These are phyloP conservation scores for Lactarius pseudohatsudake DNA, from an alignment of 768 basidiomycete species.

Conservation along the genomic window DNA sequence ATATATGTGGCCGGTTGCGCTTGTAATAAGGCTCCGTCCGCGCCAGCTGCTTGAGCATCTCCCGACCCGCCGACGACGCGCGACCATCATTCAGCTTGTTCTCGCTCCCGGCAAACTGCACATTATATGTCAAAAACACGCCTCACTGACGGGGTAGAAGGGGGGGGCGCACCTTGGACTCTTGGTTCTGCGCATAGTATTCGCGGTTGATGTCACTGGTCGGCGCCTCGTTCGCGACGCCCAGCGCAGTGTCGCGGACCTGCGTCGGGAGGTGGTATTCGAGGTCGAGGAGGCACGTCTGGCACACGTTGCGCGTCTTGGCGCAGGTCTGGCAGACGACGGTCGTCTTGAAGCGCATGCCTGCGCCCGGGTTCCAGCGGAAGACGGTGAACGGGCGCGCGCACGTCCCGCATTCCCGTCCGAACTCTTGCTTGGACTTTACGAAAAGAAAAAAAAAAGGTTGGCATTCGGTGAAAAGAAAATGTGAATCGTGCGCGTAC, in stretches of 20 bases:
- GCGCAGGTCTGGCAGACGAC: slow-evolving; percentile 97
- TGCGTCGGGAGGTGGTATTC: slow-evolving; percentile 97
- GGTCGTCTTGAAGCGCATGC: slow-evolving; percentile 93
- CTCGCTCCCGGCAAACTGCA: slow-evolving; percentile 68
- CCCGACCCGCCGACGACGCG: slow-evolving; percentile 81
- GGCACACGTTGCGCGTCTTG: slow-evolving; percentile 95
- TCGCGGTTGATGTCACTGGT: slow-evolving; percentile 97
- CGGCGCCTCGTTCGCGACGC: slow-evolving; percentile 81
- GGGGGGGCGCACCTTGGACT: slow-evolving; percentile 58
- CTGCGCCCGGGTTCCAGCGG: slow-evolving; percentile 96
- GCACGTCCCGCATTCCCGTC: slow-evolving; percentile 95
- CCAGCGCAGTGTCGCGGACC: slow-evolving; percentile 94
- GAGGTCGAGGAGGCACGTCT: slow-evolving; percentile 94
- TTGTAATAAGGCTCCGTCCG: slow-evolving; percentile 97
- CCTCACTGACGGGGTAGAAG: slow-evolving; percentile 5
- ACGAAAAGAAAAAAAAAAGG: background rate
- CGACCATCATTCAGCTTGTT: slow-evolving; percentile 60
- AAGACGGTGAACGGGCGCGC: slow-evolving; percentile 96
- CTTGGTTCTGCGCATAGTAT: slow-evolving; percentile 92
- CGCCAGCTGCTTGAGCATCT: slow-evolving; percentile 94
- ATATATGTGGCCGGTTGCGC: slow-evolving; percentile 90
- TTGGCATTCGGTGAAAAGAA: slow-evolving; percentile 4
- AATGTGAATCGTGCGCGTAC: slow-evolving; percentile 43
- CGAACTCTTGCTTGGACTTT: slow-evolving; percentile 93
- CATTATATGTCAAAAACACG: background rate